Evolutionary conservation across 2,329 filamentous ascomycete species (phyloP), one percentile per base, ranked within the genome.

Genomic region (Hypoxylon sp.): DNA sequence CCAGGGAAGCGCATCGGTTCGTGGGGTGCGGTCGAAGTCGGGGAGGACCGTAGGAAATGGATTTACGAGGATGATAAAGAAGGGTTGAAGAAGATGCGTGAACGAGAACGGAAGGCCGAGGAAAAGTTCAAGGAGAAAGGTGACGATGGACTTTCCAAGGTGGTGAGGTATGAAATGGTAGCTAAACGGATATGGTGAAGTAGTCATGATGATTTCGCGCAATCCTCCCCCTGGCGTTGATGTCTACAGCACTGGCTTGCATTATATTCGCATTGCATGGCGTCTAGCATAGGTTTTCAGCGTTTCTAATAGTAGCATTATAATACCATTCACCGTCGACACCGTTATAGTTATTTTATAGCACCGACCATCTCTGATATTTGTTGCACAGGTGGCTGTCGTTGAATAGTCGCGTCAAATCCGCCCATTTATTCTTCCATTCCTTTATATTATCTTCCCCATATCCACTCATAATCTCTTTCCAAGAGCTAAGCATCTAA

Each of bases 101-200:
- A 90, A 66, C 89, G 90, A 70, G 90, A 91, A 67, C 87, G 88
- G 75, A 84, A 87, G 74, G 87, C 86, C 5, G 88, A 87, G 68
- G 88, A 89, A 71, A 90, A 87, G 72, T 85, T 85, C 24, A 82
- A 81, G 35, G 83, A 83, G 68, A 81, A 85, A 37, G 82, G 85
- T 61, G 86, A 88, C 58, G 89, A 88, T 78, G 77, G 75, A 33
- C 70, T 79, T 5, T 75, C 88, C 89, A 80, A 92, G 86, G 76
- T 89, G 82, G 78, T 86, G 74, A 86, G 96, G 74, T 99, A 98
- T 82, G 94, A 94, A 78, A 98, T 98, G 96, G 91, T 94, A 74
- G 93, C 94, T 0, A 98, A 98, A 86, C 87, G 96, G 78, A 99
- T 99, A 74, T 99, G 96, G 96, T 98, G 59, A 74, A 24, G 44